Percentiles rank a stretch among this genome's conserved stretches.
Conservation (phyloP, 169 alveolate genomes). For the Cryptosporidium sp. region DNA sequence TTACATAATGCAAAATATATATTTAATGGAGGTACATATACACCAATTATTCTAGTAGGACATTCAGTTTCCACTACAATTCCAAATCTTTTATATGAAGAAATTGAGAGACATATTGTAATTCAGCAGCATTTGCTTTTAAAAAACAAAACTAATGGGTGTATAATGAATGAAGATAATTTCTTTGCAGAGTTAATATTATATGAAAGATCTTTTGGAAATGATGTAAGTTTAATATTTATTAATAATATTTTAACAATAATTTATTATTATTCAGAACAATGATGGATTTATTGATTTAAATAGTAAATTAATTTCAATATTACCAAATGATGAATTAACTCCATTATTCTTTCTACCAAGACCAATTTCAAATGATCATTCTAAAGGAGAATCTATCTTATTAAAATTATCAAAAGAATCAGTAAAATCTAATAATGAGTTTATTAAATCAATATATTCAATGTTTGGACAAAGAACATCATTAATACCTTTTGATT, state of each 20-base stretch:
- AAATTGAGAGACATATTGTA: slow-evolving; percentile 40
- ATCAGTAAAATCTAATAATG: slow-evolving; percentile 7
- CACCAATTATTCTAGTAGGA: slow-evolving; percentile 24
- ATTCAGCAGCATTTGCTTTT: slow-evolving; percentile 36
- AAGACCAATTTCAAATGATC: slow-evolving; percentile 52
- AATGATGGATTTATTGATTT: slow-evolving; percentile 64
- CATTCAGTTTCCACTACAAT: slow-evolving; percentile 5
- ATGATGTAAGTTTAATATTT: slow-evolving; percentile 75
- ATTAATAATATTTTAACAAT: not conserved
- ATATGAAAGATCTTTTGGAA: slow-evolving; percentile 56
- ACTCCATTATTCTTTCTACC: slow-evolving; percentile 68
- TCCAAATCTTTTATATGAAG: slow-evolving; percentile 44
- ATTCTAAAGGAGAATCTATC: slow-evolving; percentile 41
- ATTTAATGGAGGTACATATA: not conserved
- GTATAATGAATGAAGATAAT: slow-evolving; percentile 38
- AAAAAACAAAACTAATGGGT: not conserved
- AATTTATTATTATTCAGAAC: not conserved
- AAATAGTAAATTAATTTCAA: slow-evolving; percentile 39
- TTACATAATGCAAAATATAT: slow-evolving; percentile 42
- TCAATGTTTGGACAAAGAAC: slow-evolving; percentile 48
- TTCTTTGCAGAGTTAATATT: slow-evolving; percentile 41
- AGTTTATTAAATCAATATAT: slow-evolving; percentile 16
- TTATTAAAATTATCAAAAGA: slow-evolving; percentile 29
- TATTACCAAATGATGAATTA: slow-evolving; percentile 40
- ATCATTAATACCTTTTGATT: slow-evolving; percentile 57